Evolutionary conservation across 129 eudicot species (phyloP).

Genomic region (Dittrichia graveolens): DNA sequence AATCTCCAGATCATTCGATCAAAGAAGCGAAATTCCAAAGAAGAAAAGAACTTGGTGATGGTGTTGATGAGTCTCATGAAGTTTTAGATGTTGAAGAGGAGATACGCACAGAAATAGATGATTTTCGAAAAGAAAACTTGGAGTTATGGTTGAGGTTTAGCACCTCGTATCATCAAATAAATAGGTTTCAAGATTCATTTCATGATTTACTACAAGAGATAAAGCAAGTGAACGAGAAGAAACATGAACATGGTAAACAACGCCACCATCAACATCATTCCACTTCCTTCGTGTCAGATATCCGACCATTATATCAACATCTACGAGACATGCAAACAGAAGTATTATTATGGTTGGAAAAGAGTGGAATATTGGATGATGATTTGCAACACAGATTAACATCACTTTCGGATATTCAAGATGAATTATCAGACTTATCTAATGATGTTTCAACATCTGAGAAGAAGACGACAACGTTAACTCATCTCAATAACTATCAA

Average conservation of each 20-base stretch:
- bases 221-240: slow-evolving; percentile 37
- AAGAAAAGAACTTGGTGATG: background rate
- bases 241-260: slow-evolving; percentile 30
- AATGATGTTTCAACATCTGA: slow-evolving; percentile 22
- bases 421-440: slow-evolving; percentile 48
- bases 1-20: background rate
- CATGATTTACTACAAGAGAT: slow-evolving; percentile 57
- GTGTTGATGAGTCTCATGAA: background rate
- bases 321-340: slow-evolving; percentile 67
- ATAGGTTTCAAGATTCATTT: slow-evolving; percentile 61
- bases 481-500: slow-evolving; percentile 43
- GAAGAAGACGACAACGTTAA: background rate
- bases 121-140: slow-evolving; percentile 61
- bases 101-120: slow-evolving; percentile 60
- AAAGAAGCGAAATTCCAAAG: slow-evolving; percentile 6
- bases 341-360: slow-evolving; percentile 64
- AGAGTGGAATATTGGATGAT: slow-evolving; percentile 55
- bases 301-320: slow-evolving; percentile 69
- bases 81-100: slow-evolving; percentile 35
- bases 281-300: slow-evolving; percentile 30
- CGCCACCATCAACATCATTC: slow-evolving; percentile 21
- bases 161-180: slow-evolving; percentile 64
- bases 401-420: slow-evolving; percentile 55
- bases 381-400: slow-evolving; percentile 61
- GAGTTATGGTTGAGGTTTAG: slow-evolving; percentile 76